These are phyloP conservation scores for Coemansia sp. DNA, from an alignment of 192 early-diverging fungal genomes.

Conservation along the genomic window DNA sequence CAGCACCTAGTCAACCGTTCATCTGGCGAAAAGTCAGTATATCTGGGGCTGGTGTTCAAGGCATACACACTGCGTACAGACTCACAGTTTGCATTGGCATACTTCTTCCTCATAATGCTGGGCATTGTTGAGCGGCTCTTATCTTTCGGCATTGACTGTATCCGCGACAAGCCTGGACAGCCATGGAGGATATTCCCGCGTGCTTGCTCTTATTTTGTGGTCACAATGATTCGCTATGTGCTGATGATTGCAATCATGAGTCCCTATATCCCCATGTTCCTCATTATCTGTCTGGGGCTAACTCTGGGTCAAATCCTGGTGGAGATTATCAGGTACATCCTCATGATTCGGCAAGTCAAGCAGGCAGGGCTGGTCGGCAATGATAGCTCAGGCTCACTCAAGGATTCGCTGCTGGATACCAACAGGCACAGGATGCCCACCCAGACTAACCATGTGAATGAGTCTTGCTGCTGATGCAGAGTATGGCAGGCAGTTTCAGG, in stretches of 20 bases:
- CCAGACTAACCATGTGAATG: constrained; percentile 33
- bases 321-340: constrained; percentile 37
- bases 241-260: constrained; percentile 53
- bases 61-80: constrained; percentile 28
- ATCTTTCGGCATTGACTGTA: constrained; percentile 41
- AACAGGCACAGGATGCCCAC: constrained; percentile 3
- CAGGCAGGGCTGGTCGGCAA: background rate
- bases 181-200: constrained; percentile 53
- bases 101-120: constrained; percentile 49
- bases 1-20: constrained; percentile 24
- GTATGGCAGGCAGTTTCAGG: background rate
- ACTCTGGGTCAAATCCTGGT: constrained; percentile 47
- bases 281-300: constrained; percentile 41
- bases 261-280: constrained; percentile 32
- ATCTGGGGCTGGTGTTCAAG: constrained; percentile 48
- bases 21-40: constrained; percentile 10
- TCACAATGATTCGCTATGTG: constrained; percentile 47
- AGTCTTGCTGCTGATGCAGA: constrained; percentile 37
- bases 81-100: constrained; percentile 36
- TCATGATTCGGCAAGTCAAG: constrained; percentile 29
- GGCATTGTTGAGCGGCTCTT: constrained; percentile 45
- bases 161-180: constrained; percentile 51
- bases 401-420: constrained; percentile 15
- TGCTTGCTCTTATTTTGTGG: constrained; percentile 50
- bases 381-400: constrained; percentile 10